phyloP scores from a whole-genome alignment of 2,329 filamentous ascomycete genomes.

The Fusarium xylarioides region DNA sequence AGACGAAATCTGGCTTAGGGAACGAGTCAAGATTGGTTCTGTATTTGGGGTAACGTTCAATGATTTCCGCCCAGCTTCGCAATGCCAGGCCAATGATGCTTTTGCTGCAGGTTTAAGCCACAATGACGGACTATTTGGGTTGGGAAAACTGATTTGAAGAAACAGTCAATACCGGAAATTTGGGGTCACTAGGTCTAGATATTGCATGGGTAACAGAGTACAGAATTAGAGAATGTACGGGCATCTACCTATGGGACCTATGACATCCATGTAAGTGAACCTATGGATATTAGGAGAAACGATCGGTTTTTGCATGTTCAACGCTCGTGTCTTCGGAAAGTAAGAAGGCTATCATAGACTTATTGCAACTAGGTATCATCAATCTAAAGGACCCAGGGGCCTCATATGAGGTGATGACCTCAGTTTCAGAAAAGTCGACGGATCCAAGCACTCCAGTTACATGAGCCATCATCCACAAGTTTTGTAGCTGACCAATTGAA shows the following conservation, averaged over 20 bases:
- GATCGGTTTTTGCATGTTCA: neutral
- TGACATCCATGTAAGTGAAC: neutral
- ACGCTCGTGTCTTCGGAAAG: neutral
- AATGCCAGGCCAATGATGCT: constrained; percentile 22
- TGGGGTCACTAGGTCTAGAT: neutral
- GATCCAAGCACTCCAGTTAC: constrained; percentile 16
- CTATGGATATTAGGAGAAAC: neutral
- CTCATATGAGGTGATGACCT: constrained; percentile 6
- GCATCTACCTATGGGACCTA: neutral
- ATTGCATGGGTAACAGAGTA: neutral
- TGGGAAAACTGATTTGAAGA: neutral
- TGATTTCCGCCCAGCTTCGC: neutral
- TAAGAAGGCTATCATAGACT: neutral
- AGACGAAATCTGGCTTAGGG: constrained; percentile 10
- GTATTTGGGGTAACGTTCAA: constrained; percentile 2
- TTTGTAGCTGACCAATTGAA: constrained; percentile 6
- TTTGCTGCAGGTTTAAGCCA: constrained; percentile 18
- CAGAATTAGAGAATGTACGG: neutral
- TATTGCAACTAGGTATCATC: neutral
- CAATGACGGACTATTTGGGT: neutral
- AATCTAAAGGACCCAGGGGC: neutral
- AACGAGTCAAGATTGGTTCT: constrained; percentile 16
- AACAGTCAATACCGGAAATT: neutral
- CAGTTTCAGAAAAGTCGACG: neutral
- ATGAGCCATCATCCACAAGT: constrained; percentile 7